Evolutionary conservation across 2,329 filamentous ascomycete genomes (phyloP).

Genomic region (Penicillium sclerotiorum): DNA sequence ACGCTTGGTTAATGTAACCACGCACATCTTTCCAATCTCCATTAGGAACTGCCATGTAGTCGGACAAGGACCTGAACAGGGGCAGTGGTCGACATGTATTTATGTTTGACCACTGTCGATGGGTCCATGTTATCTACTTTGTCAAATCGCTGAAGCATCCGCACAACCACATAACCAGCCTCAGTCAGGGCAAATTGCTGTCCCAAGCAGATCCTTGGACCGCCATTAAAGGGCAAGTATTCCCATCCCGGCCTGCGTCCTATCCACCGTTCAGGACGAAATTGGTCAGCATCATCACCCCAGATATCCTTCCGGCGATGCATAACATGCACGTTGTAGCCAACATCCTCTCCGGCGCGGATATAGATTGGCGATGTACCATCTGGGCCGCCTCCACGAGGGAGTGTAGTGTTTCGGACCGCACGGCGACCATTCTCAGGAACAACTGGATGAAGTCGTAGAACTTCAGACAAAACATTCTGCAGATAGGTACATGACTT

Average conservation of each 20-base stretch:
- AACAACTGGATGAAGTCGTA: slow-evolving; percentile 51
- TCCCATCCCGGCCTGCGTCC: slow-evolving; percentile 65
- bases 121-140: too few species aligned
- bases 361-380: slow-evolving; percentile 63
- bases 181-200: slow-evolving; percentile 82
- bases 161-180: slow-evolving; percentile 65
- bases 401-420: slow-evolving; percentile 47
- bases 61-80: too few species aligned
- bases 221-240: slow-evolving; percentile 75
- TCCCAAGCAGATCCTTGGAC: slow-evolving; percentile 73
- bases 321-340: slow-evolving; percentile 71
- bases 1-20: too few species aligned
- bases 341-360: slow-evolving; percentile 65
- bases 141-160: slow-evolving; percentile 74
- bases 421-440: slow-evolving; percentile 49
- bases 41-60: too few species aligned
- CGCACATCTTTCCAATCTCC: too few species aligned
- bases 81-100: too few species aligned
- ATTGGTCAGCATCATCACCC: slow-evolving; percentile 53
- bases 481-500: too few species aligned
- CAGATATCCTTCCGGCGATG: slow-evolving; percentile 64
- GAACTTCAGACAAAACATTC: too few species aligned
- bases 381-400: slow-evolving; percentile 63
- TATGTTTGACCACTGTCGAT: too few species aligned
- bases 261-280: slow-evolving; percentile 71